Evolutionary conservation across 2,329 filamentous ascomycete species (phyloP).

Genomic region (Hymenoscyphus scutula): DNA sequence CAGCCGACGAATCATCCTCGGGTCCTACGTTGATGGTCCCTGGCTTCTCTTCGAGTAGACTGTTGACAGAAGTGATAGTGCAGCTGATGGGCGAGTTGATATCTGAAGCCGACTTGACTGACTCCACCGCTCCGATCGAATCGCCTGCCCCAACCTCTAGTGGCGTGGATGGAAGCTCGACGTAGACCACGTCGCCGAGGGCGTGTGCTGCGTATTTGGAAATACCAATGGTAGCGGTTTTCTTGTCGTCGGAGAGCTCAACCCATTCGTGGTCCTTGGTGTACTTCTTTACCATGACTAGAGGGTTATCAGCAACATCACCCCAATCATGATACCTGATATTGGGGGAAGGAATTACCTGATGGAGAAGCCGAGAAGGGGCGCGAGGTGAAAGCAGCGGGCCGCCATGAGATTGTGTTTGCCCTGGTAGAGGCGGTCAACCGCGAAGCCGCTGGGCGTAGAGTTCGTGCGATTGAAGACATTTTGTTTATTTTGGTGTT

Average conservation of each 20-base stretch:
- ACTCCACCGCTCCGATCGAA: constrained; percentile 90
- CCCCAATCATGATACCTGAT: constrained; percentile 4
- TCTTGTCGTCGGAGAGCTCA: constrained; percentile 78
- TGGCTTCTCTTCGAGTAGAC: constrained; percentile 76
- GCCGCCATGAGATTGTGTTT: constrained; percentile 26
- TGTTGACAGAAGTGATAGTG: constrained; percentile 72
- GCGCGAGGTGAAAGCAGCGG: constrained; percentile 40
- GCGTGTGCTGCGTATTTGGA: constrained; percentile 87
- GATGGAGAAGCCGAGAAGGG: constrained; percentile 45
- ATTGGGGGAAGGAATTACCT: constrained; percentile 36
- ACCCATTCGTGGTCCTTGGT: constrained; percentile 99
- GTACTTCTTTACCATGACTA: constrained; percentile 65
- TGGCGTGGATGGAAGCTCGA: constrained; percentile 79
- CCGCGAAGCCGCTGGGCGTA: constrained; percentile 39
- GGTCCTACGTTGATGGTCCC: constrained; percentile 84
- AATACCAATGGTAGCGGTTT: constrained; percentile 79
- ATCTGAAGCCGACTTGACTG: constrained; percentile 96
- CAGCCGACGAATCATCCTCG: constrained; percentile 69
- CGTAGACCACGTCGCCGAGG: constrained; percentile 94
- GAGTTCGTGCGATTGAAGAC: constrained; percentile 58
- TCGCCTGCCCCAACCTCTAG: constrained; percentile 73
- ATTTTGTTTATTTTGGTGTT: constrained; percentile 40
- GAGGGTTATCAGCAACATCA: constrained; percentile 17
- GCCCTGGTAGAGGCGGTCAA: constrained; percentile 23
- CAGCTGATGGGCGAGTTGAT: constrained; percentile 87